phyloP scores from a whole-genome alignment of 805 yeast species.

The Peterozyma toletana region DNA sequence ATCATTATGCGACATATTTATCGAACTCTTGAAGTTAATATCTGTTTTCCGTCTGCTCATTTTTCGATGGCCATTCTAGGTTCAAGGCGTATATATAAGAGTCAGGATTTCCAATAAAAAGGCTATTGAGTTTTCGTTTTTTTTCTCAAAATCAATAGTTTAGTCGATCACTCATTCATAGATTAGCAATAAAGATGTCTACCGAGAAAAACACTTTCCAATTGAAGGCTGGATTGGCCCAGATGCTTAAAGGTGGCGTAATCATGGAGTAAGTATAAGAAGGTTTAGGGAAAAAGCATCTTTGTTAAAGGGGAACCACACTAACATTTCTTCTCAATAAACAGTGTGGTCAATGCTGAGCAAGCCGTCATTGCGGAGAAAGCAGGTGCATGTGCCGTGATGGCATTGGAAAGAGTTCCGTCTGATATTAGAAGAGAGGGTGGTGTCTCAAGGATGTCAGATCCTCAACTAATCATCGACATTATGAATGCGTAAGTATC shows the following conservation, averaged over 20 bases:
- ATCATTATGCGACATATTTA: no score
- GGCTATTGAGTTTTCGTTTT: neutral
- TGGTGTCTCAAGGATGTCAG: conserved; percentile 81
- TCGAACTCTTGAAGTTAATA: no score
- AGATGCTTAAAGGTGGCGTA: conserved; percentile 78
- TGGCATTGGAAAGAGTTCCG: conserved; percentile 82
- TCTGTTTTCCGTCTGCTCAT: no score
- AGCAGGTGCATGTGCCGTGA: conserved; percentile 86
- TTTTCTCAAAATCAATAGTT: neutral
- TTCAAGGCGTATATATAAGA: no score
- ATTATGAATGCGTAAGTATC: conserved; percentile 48
- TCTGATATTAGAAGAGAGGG: conserved; percentile 81
- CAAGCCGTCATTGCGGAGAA: conserved; percentile 75
- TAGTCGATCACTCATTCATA: neutral
- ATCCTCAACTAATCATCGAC: conserved; percentile 69
- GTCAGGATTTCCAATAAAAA: neutral
- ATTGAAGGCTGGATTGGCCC: conserved; percentile 75
- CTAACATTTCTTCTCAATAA: neutral
- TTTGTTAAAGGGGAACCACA: no score
- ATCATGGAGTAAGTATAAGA: conserved; percentile 39
- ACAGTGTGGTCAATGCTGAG: conserved; percentile 61
- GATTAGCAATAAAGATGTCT: neutral
- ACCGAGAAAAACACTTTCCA: conserved; percentile 26
- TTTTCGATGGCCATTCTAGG: no score
- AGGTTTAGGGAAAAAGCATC: no score